Evolutionary conservation across 108 stramenopile species (phyloP).

Genomic region (Cylindrotheca closterium): DNA sequence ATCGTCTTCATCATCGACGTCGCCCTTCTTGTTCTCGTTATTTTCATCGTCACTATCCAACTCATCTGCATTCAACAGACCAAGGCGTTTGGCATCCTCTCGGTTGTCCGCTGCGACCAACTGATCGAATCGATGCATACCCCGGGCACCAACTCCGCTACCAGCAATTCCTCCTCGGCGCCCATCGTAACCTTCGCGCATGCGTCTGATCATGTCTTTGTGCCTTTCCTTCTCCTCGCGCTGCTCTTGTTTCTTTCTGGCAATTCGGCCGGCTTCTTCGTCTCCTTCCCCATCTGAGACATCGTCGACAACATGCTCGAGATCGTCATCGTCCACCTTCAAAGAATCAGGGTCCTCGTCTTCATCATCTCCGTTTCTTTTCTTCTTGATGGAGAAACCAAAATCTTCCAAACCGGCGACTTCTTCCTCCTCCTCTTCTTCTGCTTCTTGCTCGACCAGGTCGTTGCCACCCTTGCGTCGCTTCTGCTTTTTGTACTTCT

Average conservation of each 20-base stretch:
- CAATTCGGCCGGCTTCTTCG: conserved; percentile 75
- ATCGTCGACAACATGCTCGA: conserved; percentile 87
- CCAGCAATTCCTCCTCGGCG: conserved; percentile 82
- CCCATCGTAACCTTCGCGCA: conserved; percentile 90
- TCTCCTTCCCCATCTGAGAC: conserved; percentile 88
- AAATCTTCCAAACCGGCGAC: conserved; percentile 90
- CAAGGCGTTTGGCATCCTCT: conserved; percentile 81
- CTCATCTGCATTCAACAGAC: conserved; percentile 86
- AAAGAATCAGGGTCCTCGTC: conserved; percentile 62
- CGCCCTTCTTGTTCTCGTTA: conserved; percentile 31
- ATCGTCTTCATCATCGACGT: conserved; percentile 75
- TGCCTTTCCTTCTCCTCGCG: conserved; percentile 85
- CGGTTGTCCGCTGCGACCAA: conserved; percentile 87
- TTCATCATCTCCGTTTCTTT: conserved; percentile 73
- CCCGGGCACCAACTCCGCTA: conserved; percentile 71
- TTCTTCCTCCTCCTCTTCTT: conserved; percentile 90
- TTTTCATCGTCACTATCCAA: conserved; percentile 77
- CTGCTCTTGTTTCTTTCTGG: conserved; percentile 52
- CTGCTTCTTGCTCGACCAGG: conserved; percentile 84
- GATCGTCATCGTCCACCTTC: conserved; percentile 68
- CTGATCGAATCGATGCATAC: conserved; percentile 76
- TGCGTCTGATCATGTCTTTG: conserved; percentile 85
- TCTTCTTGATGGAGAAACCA: conserved; percentile 73
- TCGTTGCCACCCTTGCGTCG: conserved; percentile 38
- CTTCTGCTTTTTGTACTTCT: conserved; percentile 65